Conservation (phyloP, 2,329 filamentous ascomycete species). For the Penicillium occitanis region DNA sequence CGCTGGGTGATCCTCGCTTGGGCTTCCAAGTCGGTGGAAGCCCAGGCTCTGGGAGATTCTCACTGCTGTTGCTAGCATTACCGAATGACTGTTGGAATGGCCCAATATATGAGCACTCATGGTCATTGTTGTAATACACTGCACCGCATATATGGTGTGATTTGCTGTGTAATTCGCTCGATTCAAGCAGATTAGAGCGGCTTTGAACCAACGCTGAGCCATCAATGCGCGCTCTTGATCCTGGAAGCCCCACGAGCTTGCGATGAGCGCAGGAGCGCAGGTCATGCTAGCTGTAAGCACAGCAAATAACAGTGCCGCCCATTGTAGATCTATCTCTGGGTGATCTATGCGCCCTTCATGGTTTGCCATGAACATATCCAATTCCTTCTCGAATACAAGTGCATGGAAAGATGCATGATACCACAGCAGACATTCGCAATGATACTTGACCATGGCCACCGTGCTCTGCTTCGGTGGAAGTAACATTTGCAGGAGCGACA, state of each 20-base stretch:
- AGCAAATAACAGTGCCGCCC: slow-evolving; percentile 49
- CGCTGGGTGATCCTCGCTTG: slow-evolving; percentile 26
- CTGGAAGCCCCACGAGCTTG: slow-evolving; percentile 48
- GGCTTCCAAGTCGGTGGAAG: slow-evolving; percentile 41
- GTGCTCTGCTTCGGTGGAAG: slow-evolving; percentile 28
- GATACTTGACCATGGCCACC: slow-evolving; percentile 36
- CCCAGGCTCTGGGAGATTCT: slow-evolving; percentile 52
- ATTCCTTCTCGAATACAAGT: slow-evolving; percentile 39
- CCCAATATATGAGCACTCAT: slow-evolving; percentile 53
- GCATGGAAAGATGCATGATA: slow-evolving; percentile 42
- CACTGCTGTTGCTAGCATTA: slow-evolving; percentile 47
- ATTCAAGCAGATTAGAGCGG: slow-evolving; percentile 48
- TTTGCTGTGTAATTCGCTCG: slow-evolving; percentile 48
- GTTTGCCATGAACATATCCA: slow-evolving; percentile 31
- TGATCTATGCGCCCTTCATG: slow-evolving; percentile 36
- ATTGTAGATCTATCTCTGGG: slow-evolving; percentile 43
- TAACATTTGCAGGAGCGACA: slow-evolving; percentile 37
- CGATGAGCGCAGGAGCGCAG: slow-evolving; percentile 38
- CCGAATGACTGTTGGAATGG: slow-evolving; percentile 49
- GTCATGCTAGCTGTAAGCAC: slow-evolving; percentile 47
- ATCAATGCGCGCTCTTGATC: slow-evolving; percentile 43
- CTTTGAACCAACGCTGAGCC: slow-evolving; percentile 49
- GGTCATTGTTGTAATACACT: slow-evolving; percentile 51
- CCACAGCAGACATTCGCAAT: slow-evolving; percentile 42
- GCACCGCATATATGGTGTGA: slow-evolving; percentile 46